Base-by-base conservation (phyloP, 768 basidiomycete genomes). In the Leccinum incarnatum region DNA sequence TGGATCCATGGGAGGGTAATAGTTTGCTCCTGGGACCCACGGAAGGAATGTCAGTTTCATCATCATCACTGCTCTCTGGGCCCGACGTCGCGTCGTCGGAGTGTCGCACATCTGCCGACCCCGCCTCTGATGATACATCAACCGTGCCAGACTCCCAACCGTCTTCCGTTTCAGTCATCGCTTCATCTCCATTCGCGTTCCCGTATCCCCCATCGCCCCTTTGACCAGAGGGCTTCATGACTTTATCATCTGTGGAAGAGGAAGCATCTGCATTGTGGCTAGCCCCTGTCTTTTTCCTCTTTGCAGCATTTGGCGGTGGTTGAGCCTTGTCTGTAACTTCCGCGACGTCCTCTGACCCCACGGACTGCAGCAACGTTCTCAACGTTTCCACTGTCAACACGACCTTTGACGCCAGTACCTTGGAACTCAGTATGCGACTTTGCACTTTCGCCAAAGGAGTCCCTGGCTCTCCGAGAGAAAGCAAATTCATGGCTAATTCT, bases 341-440 rank as follows among this genome's bases (percentile, higher is more conserved):
- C 49, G 27, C 52, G 54, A 55, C 64, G 63, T 57, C 72, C 51
- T 36, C 57, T 34, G 34, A 50, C 53, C 63, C 51, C n/a, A 51
- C 32, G 15, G 34, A 47, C 30, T 76, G 62, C 14, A 86, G 57
- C 30, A 83, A 62, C 15, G 72, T 66, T 57, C 76, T 77, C 5
- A 93, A 69, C 51, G 78, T 76, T 10, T 78, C 77, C 2, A 94
- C 67, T 14, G 82, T 79, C 23, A 71, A 69, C 7, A 75, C 74
- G 2, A 92, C 77, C 62, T 83, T 83, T 2, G 77, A 74, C 1
- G 91, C 85, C 11, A 94, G 75, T n/a, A 78, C 71, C 69, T 90
- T 93, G 4, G 88, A 88, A 67, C 91, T 94, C 45, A 89, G 76
- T 9, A 96, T 74, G 37, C 89, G 83, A 60, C 80, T 85, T 64